Base-by-base conservation (phyloP, 2,329 filamentous ascomycete species). In the Claviceps africana region DNA sequence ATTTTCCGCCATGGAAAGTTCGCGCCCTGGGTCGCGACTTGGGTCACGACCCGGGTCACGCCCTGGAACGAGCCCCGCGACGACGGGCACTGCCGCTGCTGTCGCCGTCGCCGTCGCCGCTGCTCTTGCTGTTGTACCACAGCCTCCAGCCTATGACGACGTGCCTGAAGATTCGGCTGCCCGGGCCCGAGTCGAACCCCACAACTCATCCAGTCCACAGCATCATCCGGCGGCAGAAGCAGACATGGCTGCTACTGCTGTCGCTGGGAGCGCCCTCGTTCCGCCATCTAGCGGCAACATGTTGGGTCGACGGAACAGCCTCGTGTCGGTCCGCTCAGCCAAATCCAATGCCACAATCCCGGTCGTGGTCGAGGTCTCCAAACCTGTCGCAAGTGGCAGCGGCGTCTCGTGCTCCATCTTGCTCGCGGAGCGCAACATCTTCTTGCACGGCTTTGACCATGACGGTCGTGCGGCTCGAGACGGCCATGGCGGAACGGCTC, bases 361-460 rank as follows among this genome's bases (percentile, higher is more conserved):
- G 3, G 63, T 68, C 13, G 72, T 79, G n/a, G 70, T 73, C 33
- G 77, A 80, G 57, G 60, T 80, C 1, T 71, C 74, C n/a, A 88
- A 89, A 67, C 86, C 88, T 1, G 73, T 91, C n/a, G 86, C 85
- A 13, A 81, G 83, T 17, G 86, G 84, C 47, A 88, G 85, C 65
- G 86, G 86, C 45, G 76, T 93, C 22, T 77, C 76, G 25, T 85
- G 87, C 60, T 84, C 81, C 31, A 86, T 93, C 46, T 70, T 84
- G 30, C 71, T 93, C 42, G 85, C 85, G 30, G 88, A 93, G 64
- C 86, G 86, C n/a, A 83, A 85, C 53, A 72, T 93, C 25, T 93
- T 88, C 61, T 71, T 93, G 35, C 82, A 84, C 30, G 87, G 87
- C 0, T 89, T 91, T 60, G 85, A 89, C 53, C 83, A 87, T 58